Base-by-base conservation (phyloP, 164 flowering plant species). In the Aristolochia contorta region DNA sequence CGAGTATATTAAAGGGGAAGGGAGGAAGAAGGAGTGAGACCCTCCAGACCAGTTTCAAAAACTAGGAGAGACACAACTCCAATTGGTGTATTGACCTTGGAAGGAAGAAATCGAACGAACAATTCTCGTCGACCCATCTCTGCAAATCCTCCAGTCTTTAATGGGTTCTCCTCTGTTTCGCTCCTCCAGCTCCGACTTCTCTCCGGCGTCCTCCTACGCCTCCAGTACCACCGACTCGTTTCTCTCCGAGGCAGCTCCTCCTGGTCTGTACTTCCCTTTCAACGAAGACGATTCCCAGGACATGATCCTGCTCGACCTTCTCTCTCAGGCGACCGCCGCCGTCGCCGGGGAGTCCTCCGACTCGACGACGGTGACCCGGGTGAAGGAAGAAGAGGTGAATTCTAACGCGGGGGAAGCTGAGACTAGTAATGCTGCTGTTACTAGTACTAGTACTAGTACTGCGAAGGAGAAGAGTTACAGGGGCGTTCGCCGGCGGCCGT, bases 231-330 rank as follows among this genome's bases (percentile, higher is more conserved):
- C 49, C 0, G 73, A 64, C 6, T 46, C 43, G 30, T 65, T 67
- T 52, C 33, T 69, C 1, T 56, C 66, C 46, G 66, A 63, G 2
- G 52, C 50, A 14, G 6, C 49, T 20, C 19, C 4, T 47, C n/a
- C n/a, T n/a, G n/a, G n/a, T n/a, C n/a, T 65, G 27, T 16, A 58
- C 0, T 76, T 83, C 16, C 85, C 88, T 0, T 83, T 83, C 75
- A 71, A 83, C 45, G 80, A 78, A 62, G 79, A 81, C 50, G 89
- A 84, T 64, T 67, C 89, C 3, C 71, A 75, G 49, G 89, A 84
- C 56, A 80, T 84, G 85, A 67, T 79, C 9, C 81, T 81, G 54
- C 61, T 59, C 1, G 77, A 71, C 2, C 52, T 81, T 19, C 74
- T 81, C 3, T 64, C 69, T 1, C 60, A 72, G 58, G 72, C 77